These are phyloP conservation scores for Quercus tomentella DNA, from an alignment of 331 rosid genomes.

Conservation along the genomic window DNA sequence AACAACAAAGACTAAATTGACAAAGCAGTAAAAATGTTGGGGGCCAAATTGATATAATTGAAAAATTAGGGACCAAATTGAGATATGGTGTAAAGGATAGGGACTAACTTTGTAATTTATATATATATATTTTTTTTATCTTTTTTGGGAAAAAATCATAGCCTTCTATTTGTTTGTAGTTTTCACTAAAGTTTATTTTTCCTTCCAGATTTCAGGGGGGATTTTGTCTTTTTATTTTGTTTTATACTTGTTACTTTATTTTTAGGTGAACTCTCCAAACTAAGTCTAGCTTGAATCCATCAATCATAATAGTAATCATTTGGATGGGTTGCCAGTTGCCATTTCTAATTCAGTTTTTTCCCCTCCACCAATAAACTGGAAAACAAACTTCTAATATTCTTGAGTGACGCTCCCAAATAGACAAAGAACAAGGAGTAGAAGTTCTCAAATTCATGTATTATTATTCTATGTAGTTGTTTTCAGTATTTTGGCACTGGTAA, in stretches of 20 bases:
- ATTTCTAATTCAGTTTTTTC: not conserved
- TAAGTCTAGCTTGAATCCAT: not conserved
- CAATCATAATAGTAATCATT: not conserved
- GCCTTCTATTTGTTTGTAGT: not conserved
- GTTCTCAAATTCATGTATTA: not conserved
- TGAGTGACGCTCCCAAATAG: too few relatives aligned
- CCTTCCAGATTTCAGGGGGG: not conserved
- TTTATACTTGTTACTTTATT: not conserved
- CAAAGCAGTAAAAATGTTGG: accelerated
- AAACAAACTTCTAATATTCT: too few relatives aligned
- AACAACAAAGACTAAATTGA: too few relatives aligned
- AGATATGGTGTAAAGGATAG: too few relatives aligned
- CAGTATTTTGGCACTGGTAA: not conserved
- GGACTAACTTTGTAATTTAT: too few relatives aligned
- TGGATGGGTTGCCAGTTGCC: not conserved
- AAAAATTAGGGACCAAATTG: too few relatives aligned
- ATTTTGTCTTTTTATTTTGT: not conserved
- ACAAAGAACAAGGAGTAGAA: not conserved
- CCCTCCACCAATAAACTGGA: too few relatives aligned
- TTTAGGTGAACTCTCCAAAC: not conserved
- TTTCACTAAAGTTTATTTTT: not conserved
- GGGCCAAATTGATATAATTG: too few relatives aligned
- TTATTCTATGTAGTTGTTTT: not conserved
- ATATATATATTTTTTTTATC: too few relatives aligned
- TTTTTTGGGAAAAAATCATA: too few relatives aligned